Evolutionary conservation across 305 asterid genomes (phyloP), one percentile per base, ranked within the genome.

Genomic region (Fraxinus ornus): DNA sequence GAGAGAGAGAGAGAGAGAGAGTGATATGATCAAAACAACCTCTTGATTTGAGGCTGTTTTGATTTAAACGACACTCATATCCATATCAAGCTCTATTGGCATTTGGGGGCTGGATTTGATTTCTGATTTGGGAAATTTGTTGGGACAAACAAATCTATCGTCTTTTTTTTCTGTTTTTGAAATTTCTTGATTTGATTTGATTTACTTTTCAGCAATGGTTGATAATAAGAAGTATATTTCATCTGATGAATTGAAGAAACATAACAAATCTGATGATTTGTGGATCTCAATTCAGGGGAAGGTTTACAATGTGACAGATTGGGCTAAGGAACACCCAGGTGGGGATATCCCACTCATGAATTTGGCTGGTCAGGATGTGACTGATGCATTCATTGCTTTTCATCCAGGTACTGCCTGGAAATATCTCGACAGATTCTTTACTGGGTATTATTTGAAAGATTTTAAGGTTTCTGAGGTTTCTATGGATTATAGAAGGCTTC

Each of bases 351-450:
- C 88, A 0, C 89, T 92, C 5, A 52, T 90, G 77, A 90, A 89
- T 78, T 66, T 91, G 57, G 89, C 87, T 3, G 94, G 94, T 17
- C 91, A 92, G 41, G 96, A 92, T 68, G 96, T 90, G 0, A 92
- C 94, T 0, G 94, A 92, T 78, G 93, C 97, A 5, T 92, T 92
- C 87, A 80, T 89, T 2, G 97, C 97, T 41, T 89, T 85, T 73
- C 97, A 92, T 83, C 97, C 97, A 4, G 86, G 85, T 10, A 37
- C 89, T 9, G 94, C 93, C 21, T 88, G 94, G 94, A 83, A 89
- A 22, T 57, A 86, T 57, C 91, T 92, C 1, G 92, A 88, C 78
- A 83, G 19, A 2, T 80, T 78, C 60, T 92, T 81, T 60, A 92
- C 92, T 5, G 93, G 94, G 30, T 90, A 80, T 75, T 79, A 90